A percentile compares a stretch with the other conserved stretches of the same genome.
Evolutionary conservation across 2,329 filamentous ascomycete species (phyloP).

Genomic region (Aureobasidium sp.): DNA sequence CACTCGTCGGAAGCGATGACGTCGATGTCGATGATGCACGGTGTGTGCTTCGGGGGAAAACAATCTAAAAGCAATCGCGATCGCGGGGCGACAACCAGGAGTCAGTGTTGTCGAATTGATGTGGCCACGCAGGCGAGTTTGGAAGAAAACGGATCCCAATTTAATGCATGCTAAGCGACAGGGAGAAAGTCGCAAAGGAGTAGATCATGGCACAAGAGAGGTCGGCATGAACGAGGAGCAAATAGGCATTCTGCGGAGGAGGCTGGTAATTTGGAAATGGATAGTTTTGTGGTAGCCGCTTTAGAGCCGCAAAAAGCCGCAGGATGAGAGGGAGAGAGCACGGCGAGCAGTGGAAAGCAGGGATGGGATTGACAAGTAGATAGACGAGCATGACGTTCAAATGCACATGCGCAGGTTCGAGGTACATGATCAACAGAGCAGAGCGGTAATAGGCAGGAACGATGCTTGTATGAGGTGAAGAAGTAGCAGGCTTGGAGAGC

Average conservation of each 20-base stretch:
- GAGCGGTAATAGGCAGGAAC: background rate
- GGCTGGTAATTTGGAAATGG: constrained; percentile 4
- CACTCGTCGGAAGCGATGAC: background rate
- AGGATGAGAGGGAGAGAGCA: background rate
- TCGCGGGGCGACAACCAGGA: constrained; percentile 5
- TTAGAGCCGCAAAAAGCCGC: background rate
- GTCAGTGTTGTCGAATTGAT: constrained; percentile 6
- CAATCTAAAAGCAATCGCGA: constrained; percentile 10
- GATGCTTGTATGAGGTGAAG: too few species aligned
- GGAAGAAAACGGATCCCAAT: background rate
- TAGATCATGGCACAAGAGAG: background rate
- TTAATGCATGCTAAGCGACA: background rate
- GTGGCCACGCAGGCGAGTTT: background rate
- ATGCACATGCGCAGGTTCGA: background rate
- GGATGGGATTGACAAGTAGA: background rate
- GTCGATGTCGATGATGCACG: background rate
- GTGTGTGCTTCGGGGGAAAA: constrained; percentile 4
- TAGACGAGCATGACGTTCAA: background rate
- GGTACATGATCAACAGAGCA: background rate
- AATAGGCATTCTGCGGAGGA: background rate
- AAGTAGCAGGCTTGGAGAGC: background rate
- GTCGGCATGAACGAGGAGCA: background rate
- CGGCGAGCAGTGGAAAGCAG: background rate
- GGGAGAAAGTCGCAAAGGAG: background rate
- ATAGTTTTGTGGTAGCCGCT: background rate